Evolutionary conservation across 2,329 filamentous ascomycete species (phyloP).

Genomic region (Nigrospora sphaerica): DNA sequence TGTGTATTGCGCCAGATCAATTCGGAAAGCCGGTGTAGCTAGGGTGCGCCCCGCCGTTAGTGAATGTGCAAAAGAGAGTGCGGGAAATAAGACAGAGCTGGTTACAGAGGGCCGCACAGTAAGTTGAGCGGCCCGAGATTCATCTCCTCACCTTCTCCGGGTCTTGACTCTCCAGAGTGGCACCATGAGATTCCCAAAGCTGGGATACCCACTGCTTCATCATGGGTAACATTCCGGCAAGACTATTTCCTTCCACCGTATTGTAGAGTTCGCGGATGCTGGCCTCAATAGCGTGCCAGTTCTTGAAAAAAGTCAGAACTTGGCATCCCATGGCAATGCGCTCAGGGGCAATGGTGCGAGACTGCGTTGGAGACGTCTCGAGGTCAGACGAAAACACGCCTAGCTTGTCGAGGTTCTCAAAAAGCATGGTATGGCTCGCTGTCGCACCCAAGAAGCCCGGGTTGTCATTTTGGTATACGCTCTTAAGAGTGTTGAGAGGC

Average conservation of each 20-base stretch:
- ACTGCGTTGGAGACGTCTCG: conserved; percentile 13
- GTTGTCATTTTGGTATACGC: conserved; percentile 11
- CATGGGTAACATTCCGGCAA: conserved; percentile 18
- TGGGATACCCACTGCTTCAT: conserved; percentile 24
- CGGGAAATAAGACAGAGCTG: no score
- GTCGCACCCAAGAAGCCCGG: conserved; percentile 23
- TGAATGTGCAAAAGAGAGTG: no score
- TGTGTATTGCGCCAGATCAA: conserved; percentile 25
- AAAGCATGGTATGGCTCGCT: conserved; percentile 21
- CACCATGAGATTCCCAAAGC: conserved; percentile 17
- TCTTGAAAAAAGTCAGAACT: conserved; percentile 22
- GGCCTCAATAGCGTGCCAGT: conserved; percentile 18
- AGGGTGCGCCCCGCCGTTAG: no score
- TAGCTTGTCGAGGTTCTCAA: conserved; percentile 20
- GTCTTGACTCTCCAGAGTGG: conserved; percentile 20
- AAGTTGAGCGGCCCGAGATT: no score
- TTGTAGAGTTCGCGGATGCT: conserved; percentile 21
- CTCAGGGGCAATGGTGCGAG: conserved; percentile 19
- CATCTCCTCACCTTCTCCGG: conserved; percentile 17
- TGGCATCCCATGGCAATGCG: conserved; percentile 22
- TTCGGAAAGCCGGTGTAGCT: no score
- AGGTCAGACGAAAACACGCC: conserved; percentile 15
- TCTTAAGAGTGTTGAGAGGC: conserved; percentile 13
- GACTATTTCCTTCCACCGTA: conserved; percentile 16
- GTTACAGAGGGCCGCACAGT: no score